phyloP scores from a whole-genome alignment of 2,329 filamentous ascomycete species.

The Colletotrichum endophyticum region DNA sequence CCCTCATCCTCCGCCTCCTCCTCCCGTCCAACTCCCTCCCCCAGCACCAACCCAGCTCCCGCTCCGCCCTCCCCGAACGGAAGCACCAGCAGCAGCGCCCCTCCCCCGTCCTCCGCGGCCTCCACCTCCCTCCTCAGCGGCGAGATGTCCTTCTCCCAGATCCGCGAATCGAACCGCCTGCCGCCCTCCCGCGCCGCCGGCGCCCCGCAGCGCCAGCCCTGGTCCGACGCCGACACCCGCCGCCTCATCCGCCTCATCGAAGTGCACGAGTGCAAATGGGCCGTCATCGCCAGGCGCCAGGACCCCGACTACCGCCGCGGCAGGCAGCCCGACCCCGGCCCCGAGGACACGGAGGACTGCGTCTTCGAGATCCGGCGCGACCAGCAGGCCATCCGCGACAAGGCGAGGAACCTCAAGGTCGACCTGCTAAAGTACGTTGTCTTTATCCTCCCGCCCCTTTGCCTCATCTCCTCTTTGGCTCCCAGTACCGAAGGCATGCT shows the following conservation, averaged over 20 bases:
- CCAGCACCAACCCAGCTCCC: constrained; percentile 15
- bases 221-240: constrained; percentile 46
- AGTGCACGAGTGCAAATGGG: constrained; percentile 42
- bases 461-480: too few relatives aligned
- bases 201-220: constrained; percentile 35
- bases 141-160: constrained; percentile 1
- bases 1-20: background rate
- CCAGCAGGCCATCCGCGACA: constrained; percentile 63
- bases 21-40: constrained; percentile 10
- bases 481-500: background rate
- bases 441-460: background rate
- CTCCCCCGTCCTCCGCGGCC: background rate
- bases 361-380: constrained; percentile 49
- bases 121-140: background rate
- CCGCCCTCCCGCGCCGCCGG: background rate
- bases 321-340: background rate
- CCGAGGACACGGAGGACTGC: constrained; percentile 26
- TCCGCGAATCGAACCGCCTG: constrained; percentile 7
- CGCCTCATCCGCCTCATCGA: constrained; percentile 48
- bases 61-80: constrained; percentile 27
- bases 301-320: constrained; percentile 12
- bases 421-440: constrained; percentile 45
- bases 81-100: background rate
- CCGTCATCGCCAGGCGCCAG: constrained; percentile 30
- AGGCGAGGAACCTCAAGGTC: constrained; percentile 62